Percentiles rank a stretch among this genome's conserved stretches.
Evolutionary conservation across 2,329 filamentous ascomycete species (phyloP).

Genomic region (Colletotrichum simmondsii): DNA sequence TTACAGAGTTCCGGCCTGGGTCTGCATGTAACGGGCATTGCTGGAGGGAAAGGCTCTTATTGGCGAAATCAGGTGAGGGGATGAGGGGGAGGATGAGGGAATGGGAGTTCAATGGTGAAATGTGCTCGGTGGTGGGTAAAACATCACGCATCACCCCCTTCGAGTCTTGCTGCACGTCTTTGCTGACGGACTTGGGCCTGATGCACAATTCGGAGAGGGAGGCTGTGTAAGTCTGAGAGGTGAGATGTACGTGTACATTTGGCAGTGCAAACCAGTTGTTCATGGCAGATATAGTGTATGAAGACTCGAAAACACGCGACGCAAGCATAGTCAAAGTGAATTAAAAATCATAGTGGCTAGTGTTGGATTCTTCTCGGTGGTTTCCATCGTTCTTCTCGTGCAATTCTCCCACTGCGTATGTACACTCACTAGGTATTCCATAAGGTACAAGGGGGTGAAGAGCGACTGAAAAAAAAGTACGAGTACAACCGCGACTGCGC

Average conservation of each 20-base stretch:
- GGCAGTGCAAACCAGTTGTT: neutral
- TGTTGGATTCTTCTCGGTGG: neutral
- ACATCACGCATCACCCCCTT: slow-evolving; percentile 8
- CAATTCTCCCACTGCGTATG: neutral
- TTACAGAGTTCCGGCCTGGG: neutral
- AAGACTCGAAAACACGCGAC: neutral
- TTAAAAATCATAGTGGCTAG: neutral
- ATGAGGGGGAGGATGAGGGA: neutral
- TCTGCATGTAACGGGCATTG: slow-evolving; percentile 23
- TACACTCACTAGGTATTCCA: neutral
- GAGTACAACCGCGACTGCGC: slow-evolving; percentile 19
- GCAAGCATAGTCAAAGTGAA: neutral
- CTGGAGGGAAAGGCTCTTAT: neutral
- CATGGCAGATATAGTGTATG: too few species aligned
- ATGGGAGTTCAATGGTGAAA: neutral
- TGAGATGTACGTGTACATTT: slow-evolving; percentile 8
- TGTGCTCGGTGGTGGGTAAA: slow-evolving; percentile 29
- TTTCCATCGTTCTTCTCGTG: neutral
- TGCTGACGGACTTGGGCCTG: slow-evolving; percentile 25
- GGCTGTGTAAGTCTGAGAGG: slow-evolving; percentile 26
- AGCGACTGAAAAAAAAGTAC: neutral
- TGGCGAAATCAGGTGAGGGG: neutral
- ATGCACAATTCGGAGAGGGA: neutral
- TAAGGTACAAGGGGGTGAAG: neutral
- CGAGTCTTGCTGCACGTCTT: slow-evolving; percentile 21